Evolutionary conservation across 495 filamentous ascomycete genomes (phyloP).

Genomic region (Staphylotrichum longicolle): DNA sequence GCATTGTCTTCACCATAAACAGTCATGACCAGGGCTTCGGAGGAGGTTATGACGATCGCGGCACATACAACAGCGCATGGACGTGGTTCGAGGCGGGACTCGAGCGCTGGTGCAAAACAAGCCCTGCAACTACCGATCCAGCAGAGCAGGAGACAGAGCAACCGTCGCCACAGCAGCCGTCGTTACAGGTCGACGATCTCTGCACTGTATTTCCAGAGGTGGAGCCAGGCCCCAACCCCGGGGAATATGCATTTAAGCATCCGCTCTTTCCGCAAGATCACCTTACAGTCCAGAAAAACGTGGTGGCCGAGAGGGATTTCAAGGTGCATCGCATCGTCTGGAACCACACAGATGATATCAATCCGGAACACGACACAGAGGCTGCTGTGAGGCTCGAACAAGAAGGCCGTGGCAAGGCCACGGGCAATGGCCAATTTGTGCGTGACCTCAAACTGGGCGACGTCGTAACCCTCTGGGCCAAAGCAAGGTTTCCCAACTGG

Average conservation of each 20-base stretch:
- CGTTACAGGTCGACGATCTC: conserved; percentile 18
- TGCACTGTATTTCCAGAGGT: conserved; percentile 24
- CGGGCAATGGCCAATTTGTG: conserved; percentile 56
- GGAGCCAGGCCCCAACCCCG: neutral
- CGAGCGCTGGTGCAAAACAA: conserved; percentile 42
- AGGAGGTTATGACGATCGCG: conserved; percentile 31
- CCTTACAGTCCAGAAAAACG: conserved; percentile 56
- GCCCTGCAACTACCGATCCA: neutral
- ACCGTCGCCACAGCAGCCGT: conserved; percentile 1
- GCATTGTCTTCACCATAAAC: conserved; percentile 62
- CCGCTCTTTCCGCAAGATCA: conserved; percentile 41
- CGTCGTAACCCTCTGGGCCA: conserved; percentile 62
- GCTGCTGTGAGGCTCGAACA: conserved; percentile 34
- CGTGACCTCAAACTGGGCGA: conserved; percentile 60
- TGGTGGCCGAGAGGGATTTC: conserved; percentile 32
- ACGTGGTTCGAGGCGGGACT: conserved; percentile 72
- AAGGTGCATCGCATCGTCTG: conserved; percentile 54
- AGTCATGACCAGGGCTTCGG: conserved; percentile 69
- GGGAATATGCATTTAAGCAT: conserved; percentile 33
- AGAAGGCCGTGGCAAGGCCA: conserved; percentile 53
- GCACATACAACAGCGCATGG: conserved; percentile 56
- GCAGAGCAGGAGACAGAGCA: neutral
- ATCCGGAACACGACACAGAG: conserved; percentile 44
- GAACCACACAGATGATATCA: conserved; percentile 52
- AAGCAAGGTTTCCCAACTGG: conserved; percentile 63